Evolutionary conservation across 768 basidiomycete species (phyloP), one percentile per base, ranked within the genome.

Genomic region (Xerocomus potaroensis): DNA sequence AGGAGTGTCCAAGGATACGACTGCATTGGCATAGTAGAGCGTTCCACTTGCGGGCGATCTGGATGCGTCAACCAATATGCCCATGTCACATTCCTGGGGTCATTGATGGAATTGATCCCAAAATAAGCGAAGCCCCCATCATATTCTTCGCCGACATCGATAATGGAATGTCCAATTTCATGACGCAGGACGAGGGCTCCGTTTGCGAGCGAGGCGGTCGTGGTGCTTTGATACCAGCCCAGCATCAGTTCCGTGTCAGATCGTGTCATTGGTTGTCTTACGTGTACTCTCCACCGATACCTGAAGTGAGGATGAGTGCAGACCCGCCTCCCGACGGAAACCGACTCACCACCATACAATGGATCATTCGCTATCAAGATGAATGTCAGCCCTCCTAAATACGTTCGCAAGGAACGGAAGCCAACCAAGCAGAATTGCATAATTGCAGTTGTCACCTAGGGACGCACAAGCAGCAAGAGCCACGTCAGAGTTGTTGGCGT

Each of bases 71-170:
- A 70, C 88, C 88, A 91, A 50, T 87, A 82, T 0, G 70, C 62
- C 88, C 88, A 91, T 7, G 82, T 75, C 23, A 85, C 57, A 22
- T 68, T 44, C 9, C 64, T 62, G 26, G 66, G 55, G 51, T 79
- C 62, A 36, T 75, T 66, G 22, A 73, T 72, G 4, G 84, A 76
- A 56, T 91, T 87, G 29, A 74, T 72, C 14, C 87, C 87, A 55
- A 75, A 86, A 62, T 90, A 91, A 3, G 72, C 81, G 50, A 65
- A 79, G 4, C 85, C 87, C 11, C 87, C 87, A 53, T 90, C 88
- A 58, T 91, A 89, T 66, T 89, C 87, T 65, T 90, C 88, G 4
- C 88, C 88, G 16, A 87, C 81, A 7, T 78, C 69, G 54, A 89
- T 85, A 39, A 89, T 78, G 19, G 84, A 87, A 65, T 91, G 87